A percentile compares a stretch with the other conserved stretches of the same genome.
These are phyloP conservation scores for Dysphania ambrosioides DNA, from an alignment of 148 eudicot species.

Conservation along the genomic window DNA sequence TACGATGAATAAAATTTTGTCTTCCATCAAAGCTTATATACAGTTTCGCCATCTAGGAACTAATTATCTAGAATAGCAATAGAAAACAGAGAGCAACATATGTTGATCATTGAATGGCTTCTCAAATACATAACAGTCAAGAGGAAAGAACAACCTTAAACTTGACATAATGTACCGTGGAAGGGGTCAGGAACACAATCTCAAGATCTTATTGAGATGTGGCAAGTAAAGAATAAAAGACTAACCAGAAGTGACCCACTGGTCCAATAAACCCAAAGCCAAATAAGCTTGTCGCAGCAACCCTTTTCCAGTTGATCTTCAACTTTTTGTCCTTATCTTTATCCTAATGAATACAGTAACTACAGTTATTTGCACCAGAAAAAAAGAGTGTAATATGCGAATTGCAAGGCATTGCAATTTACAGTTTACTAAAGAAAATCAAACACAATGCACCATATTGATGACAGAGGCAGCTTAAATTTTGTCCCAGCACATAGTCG, in stretches of 20 bases:
- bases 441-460: background rate
- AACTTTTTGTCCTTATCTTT: slow-evolving; percentile 50
- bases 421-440: background rate
- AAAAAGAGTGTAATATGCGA: background rate
- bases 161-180: background rate
- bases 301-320: slow-evolving; percentile 82
- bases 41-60: background rate
- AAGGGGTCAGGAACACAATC: background rate
- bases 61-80: background rate
- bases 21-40: background rate
- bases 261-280: slow-evolving; percentile 96
- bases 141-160: background rate
- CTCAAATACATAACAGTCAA: background rate
- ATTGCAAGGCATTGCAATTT: background rate
- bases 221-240: slow-evolving; percentile 14
- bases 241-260: slow-evolving; percentile 93
- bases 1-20: background rate
- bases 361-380: background rate
- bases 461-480: background rate
- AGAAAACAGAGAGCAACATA: background rate
- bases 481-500: background rate
- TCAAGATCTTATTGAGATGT: background rate
- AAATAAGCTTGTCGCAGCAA: slow-evolving; percentile 86
- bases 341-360: slow-evolving; percentile 37
- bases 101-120: background rate